These are phyloP conservation scores for Bassia scoparia DNA, from an alignment of 148 eudicot species.

Conservation along the genomic window DNA sequence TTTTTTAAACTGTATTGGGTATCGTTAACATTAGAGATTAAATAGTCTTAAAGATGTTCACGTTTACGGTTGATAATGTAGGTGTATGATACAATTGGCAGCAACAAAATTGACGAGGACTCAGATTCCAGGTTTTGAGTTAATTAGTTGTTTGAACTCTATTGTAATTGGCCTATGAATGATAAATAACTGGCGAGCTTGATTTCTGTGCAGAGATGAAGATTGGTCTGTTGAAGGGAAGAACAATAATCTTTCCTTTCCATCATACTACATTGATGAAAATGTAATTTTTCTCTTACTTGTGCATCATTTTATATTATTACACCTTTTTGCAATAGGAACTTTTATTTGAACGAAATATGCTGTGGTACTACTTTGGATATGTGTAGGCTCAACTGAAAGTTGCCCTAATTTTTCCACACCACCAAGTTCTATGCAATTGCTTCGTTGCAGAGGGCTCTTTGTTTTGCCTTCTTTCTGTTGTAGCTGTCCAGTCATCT, in stretches of 20 bases:
- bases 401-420: neutral
- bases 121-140: conserved; percentile 47
- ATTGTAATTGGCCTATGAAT: conserved; percentile 2
- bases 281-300: conserved; percentile 60
- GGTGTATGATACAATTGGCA: conserved; percentile 84
- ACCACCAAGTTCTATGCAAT: neutral
- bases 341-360: neutral
- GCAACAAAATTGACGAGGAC: conserved; percentile 62
- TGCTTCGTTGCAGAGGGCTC: neutral
- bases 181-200: conserved; percentile 22
- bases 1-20: neutral
- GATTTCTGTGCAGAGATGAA: conserved; percentile 62
- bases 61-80: conserved; percentile 30
- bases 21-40: neutral
- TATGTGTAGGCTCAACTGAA: neutral
- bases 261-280: conserved; percentile 96
- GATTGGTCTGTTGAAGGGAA: conserved; percentile 84
- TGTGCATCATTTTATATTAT: neutral
- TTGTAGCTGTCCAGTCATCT: too few relatives aligned
- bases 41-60: conserved; percentile 4
- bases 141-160: neutral
- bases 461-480: neutral
- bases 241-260: conserved; percentile 75
- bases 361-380: neutral
- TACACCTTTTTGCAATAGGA: neutral